Evolutionary conservation across 78 protist species (phyloP).

Genomic region (Cavenderia fasciculata): DNA sequence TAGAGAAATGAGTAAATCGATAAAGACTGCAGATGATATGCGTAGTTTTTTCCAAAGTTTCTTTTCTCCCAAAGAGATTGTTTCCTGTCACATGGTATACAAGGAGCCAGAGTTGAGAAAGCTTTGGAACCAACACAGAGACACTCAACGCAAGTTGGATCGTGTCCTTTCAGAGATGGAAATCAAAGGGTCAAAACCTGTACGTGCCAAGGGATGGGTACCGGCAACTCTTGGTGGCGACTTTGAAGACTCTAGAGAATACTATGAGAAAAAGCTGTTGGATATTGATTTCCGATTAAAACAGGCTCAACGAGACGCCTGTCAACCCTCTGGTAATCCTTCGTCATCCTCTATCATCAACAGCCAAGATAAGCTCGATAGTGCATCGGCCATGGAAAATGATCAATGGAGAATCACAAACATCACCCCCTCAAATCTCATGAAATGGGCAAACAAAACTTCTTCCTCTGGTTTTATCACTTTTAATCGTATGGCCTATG

Average conservation of each 20-base stretch:
- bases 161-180: slow-evolving; percentile 19
- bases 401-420: slow-evolving; percentile 41
- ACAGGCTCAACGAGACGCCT: slow-evolving; percentile 48
- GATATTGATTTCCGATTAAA: not conserved
- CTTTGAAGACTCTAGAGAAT: not conserved
- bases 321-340: not conserved
- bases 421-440: slow-evolving; percentile 24
- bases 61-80: slow-evolving; percentile 3
- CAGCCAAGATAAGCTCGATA: no score
- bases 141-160: slow-evolving; percentile 30
- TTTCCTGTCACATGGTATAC: slow-evolving; percentile 56
- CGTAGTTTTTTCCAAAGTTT: slow-evolving; percentile 11
- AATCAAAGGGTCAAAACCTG: slow-evolving; percentile 1
- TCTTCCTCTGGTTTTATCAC: slow-evolving; percentile 54
- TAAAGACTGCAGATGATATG: slow-evolving; percentile 24
- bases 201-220: slow-evolving; percentile 54
- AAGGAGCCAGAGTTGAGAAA: slow-evolving; percentile 21
- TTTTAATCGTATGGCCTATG: slow-evolving; percentile 45
- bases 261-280: slow-evolving; percentile 23
- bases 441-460: slow-evolving; percentile 10
- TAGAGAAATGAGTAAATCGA: slow-evolving; percentile 51
- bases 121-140: slow-evolving; percentile 37
- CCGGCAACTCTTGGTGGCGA: slow-evolving; percentile 54
- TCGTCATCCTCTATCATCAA: no score
- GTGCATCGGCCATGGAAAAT: not conserved